A percentile compares a stretch with the other conserved stretches of the same genome.
phyloP scores from a whole-genome alignment of 1,139 yeast genomes.

The Debaryomyces nepalensis region DNA sequence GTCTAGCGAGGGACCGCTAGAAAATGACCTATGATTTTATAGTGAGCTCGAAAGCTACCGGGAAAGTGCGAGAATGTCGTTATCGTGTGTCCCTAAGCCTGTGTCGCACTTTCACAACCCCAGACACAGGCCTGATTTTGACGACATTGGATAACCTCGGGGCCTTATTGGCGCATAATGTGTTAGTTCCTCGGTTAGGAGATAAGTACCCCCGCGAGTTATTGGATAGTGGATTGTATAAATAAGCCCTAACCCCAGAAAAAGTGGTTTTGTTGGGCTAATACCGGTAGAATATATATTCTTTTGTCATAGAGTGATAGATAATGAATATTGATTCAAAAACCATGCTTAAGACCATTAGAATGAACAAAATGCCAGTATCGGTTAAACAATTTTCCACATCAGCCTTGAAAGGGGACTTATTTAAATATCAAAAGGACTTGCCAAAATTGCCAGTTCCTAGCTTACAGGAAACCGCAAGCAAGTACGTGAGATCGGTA shows the following conservation, averaged over 20 bases:
- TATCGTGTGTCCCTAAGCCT: too few species aligned
- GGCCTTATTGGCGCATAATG: neutral
- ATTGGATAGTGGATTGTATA: neutral
- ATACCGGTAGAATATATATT: neutral
- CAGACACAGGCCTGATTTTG: neutral
- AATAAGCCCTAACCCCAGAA: conserved; percentile 7
- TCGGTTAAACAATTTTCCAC: conserved; percentile 34
- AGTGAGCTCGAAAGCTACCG: too few species aligned
- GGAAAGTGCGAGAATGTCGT: too few species aligned
- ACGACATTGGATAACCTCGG: conserved; percentile 1
- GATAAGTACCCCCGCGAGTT: conserved; percentile 12
- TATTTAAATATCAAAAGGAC: conserved; percentile 72
- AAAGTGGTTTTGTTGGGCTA: neutral
- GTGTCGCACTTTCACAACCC: too few species aligned
- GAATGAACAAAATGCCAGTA: conserved; percentile 19
- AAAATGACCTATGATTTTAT: too few species aligned
- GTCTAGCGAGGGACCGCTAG: neutral
- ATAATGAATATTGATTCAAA: conserved; percentile 10
- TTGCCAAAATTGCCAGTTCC: conserved; percentile 93
- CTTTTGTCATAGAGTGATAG: conserved; percentile 2
- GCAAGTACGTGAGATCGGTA: conserved; percentile 71
- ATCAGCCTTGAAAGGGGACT: conserved; percentile 60
- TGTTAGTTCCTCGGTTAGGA: conserved; percentile 11
- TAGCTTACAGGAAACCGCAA: conserved; percentile 68
- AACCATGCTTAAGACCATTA: conserved; percentile 18